Base-by-base conservation (phyloP, 176 grass and related monocot species). In the Paspalum vaginatum region DNA sequence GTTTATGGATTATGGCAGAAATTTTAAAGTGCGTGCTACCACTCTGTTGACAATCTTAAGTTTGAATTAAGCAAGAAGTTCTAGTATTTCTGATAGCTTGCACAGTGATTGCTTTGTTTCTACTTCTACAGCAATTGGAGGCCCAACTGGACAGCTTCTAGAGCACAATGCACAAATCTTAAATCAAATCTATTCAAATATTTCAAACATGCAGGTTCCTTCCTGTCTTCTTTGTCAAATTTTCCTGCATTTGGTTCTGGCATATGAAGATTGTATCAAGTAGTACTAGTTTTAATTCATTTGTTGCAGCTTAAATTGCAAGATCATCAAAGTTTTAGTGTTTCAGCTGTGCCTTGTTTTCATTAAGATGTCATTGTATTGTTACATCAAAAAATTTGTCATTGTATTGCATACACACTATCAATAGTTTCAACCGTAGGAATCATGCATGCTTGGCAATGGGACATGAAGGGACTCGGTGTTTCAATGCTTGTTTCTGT, bases 111-210 rank as follows among this genome's bases (percentile, higher is more conserved):
- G 18, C 26, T 7, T 67, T 22, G 20, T 72, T 64, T 67, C 16
- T 76, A 42, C n/a, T 27, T 61, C 74, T 87, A 55, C 87, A 93
- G 91, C 75, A 81, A 93, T 93, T 82, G 91, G 84, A 77, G 87
- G 91, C 10, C 72, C 71, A 69, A 93, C 91, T 48, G 87, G 91
- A 81, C 60, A 89, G 42, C 77, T 93, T 72, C 87, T 93, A 27
- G 87, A 93, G 77, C 81, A 66, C 65, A 93, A 89, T 65, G 91
- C 81, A 5, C 84, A 89, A 47, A 53, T 86, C 46, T 81, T 93
- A 45, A 87, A 70, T 81, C 81, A 89, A 77, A 89, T 93, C 75
- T 89, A 88, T 56, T 58, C 84, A 50, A 93, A 93, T 75, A 83
- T 89, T 50, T 79, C 72, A 79, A 93, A 81, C 77, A 74, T 89